Evolutionary conservation across 352 stramenopile species (phyloP).

Genomic region (Pythium pyrilobum): DNA sequence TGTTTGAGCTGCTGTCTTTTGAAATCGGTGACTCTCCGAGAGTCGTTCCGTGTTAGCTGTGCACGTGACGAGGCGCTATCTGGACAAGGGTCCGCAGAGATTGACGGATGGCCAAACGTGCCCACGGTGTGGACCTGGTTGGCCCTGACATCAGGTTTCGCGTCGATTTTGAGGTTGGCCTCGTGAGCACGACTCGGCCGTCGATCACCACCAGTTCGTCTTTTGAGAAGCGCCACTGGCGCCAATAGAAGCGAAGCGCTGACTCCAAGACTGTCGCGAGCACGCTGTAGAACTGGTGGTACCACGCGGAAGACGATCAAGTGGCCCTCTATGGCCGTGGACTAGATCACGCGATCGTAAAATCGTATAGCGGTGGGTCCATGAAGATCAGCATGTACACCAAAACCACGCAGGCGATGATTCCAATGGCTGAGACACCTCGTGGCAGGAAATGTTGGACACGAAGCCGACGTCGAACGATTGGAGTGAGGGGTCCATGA

Average conservation of each 20-base stretch:
- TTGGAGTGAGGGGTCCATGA: conserved; percentile 4
- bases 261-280: not conserved
- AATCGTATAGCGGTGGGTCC: not conserved
- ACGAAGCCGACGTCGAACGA: not conserved
- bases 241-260: conserved; percentile 1
- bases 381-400: conserved; percentile 8
- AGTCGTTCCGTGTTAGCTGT: too few relatives aligned
- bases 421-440: not conserved
- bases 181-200: not conserved
- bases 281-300: conserved; percentile 9
- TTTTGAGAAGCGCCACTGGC: not conserved
- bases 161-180: too few relatives aligned
- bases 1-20: too few relatives aligned
- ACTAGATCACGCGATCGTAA: conserved; percentile 5
- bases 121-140: too few relatives aligned
- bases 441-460: not conserved
- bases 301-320: not conserved
- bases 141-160: too few relatives aligned
- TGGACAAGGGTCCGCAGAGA: too few relatives aligned
- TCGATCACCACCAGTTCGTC: conserved; percentile 6
- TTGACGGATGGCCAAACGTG: too few relatives aligned
- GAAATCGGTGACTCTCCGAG: too few relatives aligned
- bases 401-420: not conserved
- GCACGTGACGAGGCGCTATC: too few relatives aligned
- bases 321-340: not conserved